Percentiles rank a stretch among this genome's conserved stretches.
Conservation (phyloP, 176 grass and related monocot genomes). For the Juncus effusus region DNA sequence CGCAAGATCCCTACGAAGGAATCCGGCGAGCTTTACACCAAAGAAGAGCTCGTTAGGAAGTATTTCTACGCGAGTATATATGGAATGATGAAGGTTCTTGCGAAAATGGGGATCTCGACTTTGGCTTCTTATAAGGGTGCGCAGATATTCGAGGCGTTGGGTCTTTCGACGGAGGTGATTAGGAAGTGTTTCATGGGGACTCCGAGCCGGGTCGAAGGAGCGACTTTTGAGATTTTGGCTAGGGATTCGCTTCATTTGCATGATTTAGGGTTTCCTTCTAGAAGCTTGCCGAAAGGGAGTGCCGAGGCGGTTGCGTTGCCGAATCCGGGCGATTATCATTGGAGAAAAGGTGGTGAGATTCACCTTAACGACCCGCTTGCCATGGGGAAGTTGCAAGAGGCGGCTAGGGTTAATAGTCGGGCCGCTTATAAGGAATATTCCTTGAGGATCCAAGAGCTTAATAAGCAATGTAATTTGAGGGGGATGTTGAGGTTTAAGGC, state of each 20-base stretch:
- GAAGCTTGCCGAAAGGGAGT: slow-evolving; percentile 64
- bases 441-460: slow-evolving; percentile 85
- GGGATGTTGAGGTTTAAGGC: slow-evolving; percentile 98
- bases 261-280: slow-evolving; percentile 81
- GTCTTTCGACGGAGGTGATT: slow-evolving; percentile 81
- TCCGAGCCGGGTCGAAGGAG: slow-evolving; percentile 87
- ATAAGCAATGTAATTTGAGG: slow-evolving; percentile 86
- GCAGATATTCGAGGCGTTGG: slow-evolving; percentile 98
- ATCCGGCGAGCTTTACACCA: slow-evolving; percentile 43
- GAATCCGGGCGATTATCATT: slow-evolving; percentile 92
- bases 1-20: slow-evolving; percentile 68
- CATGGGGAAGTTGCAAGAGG: slow-evolving; percentile 96
- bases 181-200: slow-evolving; percentile 86
- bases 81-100: slow-evolving; percentile 99
- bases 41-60: slow-evolving; percentile 59
- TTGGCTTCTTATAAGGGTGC: slow-evolving; percentile 99
- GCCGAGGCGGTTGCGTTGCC: slow-evolving; percentile 77
- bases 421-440: slow-evolving; percentile 95
- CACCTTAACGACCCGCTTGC: slow-evolving; percentile 97
- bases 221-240: slow-evolving; percentile 94
- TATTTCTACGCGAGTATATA: slow-evolving; percentile 93
- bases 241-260: slow-evolving; percentile 82
- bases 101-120: slow-evolving; percentile 99
- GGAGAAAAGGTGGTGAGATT: slow-evolving; percentile 95
- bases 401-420: slow-evolving; percentile 79